A percentile compares a stretch with the other conserved stretches of the same genome.
These are phyloP conservation scores for Datura wrightii DNA, from an alignment of 257 asterid genomes.

Conservation along the genomic window DNA sequence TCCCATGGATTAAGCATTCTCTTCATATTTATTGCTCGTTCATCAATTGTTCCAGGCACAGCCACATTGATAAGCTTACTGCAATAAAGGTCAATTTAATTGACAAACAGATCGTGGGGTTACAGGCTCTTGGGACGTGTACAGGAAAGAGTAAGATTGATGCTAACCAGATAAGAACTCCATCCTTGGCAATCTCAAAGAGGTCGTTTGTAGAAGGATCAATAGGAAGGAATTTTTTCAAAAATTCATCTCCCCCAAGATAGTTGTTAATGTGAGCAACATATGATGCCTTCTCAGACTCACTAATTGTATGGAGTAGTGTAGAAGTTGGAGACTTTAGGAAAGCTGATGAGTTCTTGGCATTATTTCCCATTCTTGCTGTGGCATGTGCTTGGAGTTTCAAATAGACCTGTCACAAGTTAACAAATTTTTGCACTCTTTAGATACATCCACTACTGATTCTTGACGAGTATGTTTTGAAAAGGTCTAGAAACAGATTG, in stretches of 20 bases:
- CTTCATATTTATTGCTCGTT: slow-evolving; percentile 92
- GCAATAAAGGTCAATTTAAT: slow-evolving; percentile 43
- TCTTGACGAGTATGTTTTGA: slow-evolving; percentile 7
- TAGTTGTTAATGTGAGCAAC: slow-evolving; percentile 95
- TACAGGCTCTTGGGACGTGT: not conserved
- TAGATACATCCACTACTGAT: slow-evolving; percentile 30
- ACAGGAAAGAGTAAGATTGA: slow-evolving; percentile 29
- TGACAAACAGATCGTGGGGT: not conserved
- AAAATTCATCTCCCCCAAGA: slow-evolving; percentile 76
- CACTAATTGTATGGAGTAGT: slow-evolving; percentile 94
- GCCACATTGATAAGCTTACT: slow-evolving; percentile 97
- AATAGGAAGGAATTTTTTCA: slow-evolving; percentile 76
- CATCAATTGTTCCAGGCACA: slow-evolving; percentile 96
- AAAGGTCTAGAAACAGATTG: not conserved
- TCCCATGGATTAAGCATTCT: slow-evolving; percentile 95
- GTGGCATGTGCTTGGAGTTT: slow-evolving; percentile 83
- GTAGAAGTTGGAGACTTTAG: slow-evolving; percentile 93
- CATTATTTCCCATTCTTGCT: slow-evolving; percentile 72
- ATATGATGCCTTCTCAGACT: slow-evolving; percentile 92
- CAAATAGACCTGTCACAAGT: slow-evolving; percentile 72
- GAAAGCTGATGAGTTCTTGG: slow-evolving; percentile 89
- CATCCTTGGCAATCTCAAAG: slow-evolving; percentile 91
- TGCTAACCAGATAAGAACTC: slow-evolving; percentile 92
- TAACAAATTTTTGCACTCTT: slow-evolving; percentile 31
- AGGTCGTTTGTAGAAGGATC: slow-evolving; percentile 88